A percentile compares a stretch with the other conserved stretches of the same genome.
Conservation (phyloP, 2,329 filamentous ascomycete genomes). For the Diaporthe humulicola region DNA sequence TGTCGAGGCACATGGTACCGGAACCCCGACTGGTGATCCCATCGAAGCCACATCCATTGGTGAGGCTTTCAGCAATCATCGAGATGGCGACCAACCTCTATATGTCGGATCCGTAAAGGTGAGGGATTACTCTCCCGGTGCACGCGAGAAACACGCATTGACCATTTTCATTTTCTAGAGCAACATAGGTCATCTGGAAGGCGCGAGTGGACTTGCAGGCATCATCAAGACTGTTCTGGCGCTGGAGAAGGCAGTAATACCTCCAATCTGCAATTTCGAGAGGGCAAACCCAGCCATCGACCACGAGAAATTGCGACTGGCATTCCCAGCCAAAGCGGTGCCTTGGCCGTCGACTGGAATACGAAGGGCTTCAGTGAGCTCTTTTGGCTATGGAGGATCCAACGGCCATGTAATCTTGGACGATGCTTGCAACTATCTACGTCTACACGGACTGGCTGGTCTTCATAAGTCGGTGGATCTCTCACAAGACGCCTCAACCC, state of each 20-base stretch:
- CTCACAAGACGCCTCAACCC: background rate
- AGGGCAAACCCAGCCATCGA: slow-evolving; percentile 54
- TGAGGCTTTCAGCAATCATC: slow-evolving; percentile 47
- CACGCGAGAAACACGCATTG: background rate
- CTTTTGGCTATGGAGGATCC: slow-evolving; percentile 22
- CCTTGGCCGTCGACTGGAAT: slow-evolving; percentile 19
- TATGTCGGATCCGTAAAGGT: slow-evolving; percentile 53
- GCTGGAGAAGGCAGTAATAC: slow-evolving; percentile 63
- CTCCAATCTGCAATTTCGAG: slow-evolving; percentile 64
- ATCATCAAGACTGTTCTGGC: slow-evolving; percentile 66
- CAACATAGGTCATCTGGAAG: slow-evolving; percentile 64
- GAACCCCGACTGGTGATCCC: slow-evolving; percentile 55
- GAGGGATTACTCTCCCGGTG: background rate
- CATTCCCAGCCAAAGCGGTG: background rate
- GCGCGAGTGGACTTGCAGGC: slow-evolving; percentile 61
- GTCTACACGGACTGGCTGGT: background rate
- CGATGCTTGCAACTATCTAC: slow-evolving; percentile 8
- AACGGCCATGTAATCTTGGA: slow-evolving; percentile 23
- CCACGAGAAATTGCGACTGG: background rate
- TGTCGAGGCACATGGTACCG: slow-evolving; percentile 19
- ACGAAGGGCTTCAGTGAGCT: slow-evolving; percentile 27
- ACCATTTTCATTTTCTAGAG: slow-evolving; percentile 36
- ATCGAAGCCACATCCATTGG: slow-evolving; percentile 58
- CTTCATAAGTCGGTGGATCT: slow-evolving; percentile 9
- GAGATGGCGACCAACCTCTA: slow-evolving; percentile 44